These are phyloP conservation scores for Pythium phragmitis DNA, from an alignment of 352 stramenopile species.

Conservation along the genomic window DNA sequence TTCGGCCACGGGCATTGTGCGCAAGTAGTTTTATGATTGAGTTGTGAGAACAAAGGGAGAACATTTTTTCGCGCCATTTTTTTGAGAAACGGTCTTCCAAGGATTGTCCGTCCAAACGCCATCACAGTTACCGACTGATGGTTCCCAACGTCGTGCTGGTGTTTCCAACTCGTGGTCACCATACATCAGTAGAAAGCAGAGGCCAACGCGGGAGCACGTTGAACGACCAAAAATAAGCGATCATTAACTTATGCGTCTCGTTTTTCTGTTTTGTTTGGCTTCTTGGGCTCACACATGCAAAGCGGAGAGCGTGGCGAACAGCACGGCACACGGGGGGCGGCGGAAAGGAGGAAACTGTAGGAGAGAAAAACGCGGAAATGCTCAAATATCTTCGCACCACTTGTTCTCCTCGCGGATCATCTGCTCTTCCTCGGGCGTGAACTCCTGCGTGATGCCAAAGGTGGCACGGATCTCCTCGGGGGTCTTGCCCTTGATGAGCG, in stretches of 20 bases:
- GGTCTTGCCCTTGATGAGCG: conserved; percentile 66
- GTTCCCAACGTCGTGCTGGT: no score
- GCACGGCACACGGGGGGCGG: neutral
- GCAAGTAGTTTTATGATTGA: neutral
- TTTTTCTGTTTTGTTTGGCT: conserved; percentile 4
- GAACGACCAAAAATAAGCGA: conserved; percentile 1
- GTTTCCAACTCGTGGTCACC: neutral
- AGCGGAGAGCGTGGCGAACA: neutral
- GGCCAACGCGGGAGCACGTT: neutral
- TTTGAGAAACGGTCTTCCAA: no score
- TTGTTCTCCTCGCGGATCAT: conserved; percentile 71
- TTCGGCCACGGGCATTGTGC: conserved; percentile 8
- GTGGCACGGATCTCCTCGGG: conserved; percentile 60
- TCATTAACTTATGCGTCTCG: conserved; percentile 19
- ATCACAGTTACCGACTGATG: no score
- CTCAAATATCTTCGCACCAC: conserved; percentile 53
- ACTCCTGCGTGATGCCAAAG: conserved; percentile 57
- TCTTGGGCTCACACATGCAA: neutral
- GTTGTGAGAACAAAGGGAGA: neutral
- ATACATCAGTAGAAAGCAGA: neutral
- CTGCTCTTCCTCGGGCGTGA: conserved; percentile 66
- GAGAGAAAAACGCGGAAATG: neutral
- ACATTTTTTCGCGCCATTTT: no score
- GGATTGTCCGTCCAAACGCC: no score
- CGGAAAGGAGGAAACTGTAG: neutral